Evolutionary conservation across 2,329 filamentous ascomycete genomes (phyloP), one percentile per base, ranked within the genome.

Genomic region (Talaromyces sp.): DNA sequence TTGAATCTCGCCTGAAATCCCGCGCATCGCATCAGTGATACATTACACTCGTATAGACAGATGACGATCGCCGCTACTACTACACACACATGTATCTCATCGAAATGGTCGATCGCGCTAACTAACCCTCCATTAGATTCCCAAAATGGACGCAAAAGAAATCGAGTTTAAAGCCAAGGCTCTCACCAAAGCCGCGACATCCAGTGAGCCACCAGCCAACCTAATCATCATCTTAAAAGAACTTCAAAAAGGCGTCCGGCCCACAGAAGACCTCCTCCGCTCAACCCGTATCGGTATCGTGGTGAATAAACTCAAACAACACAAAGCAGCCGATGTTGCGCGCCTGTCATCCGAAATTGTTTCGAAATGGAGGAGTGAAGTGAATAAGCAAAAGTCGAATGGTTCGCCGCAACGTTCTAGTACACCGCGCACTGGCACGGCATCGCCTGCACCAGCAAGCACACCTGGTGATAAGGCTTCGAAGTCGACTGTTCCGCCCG

Each of bases 261-360:
- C 93, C 10, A 95, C 91, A 2, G 95, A 99, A 80, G 92, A 97
- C 71, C 86, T 97, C 71, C 83, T 99, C 69, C 89, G 94, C 74
- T 90, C 90, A 49, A 98, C 94, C n/a, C 91, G 90, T 71, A 94
- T 96, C 61, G 95, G 95, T 71, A 89, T 97, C 69, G 88, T 90
- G 60, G 91, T 98, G 68, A 94, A 93, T 77, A 94, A 93, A 76
- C 86, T 90, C 67, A 93, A 96, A 77, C 78, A 88, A 65, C 90
- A 96, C 82, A 93, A 91, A 77, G 88, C 93, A 50, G 81, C 84
- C 2, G 82, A 84, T 57, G 90, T 98, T 70, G 88, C 89, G 56
- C 86, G 87, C 61, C 83, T 91, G 50, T 93, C 95, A 3, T 84
- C 86, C 66, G 91, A 93, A 73, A 90, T 98, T 64, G 93, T 99